Conservation (phyloP, 805 yeast genomes). For the Lachancea meyersii region DNA sequence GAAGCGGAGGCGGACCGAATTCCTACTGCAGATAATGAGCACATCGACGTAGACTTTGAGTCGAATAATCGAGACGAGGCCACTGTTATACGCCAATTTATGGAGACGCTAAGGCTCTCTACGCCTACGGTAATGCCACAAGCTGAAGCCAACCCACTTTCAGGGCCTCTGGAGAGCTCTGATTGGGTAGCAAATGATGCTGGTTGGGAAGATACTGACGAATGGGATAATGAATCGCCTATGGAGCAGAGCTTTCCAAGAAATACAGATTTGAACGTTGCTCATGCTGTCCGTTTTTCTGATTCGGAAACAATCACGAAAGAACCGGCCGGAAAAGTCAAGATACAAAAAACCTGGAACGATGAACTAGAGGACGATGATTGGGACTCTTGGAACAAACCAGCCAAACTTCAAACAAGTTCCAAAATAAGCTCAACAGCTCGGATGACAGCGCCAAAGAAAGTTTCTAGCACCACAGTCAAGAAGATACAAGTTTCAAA, state of each 20-base stretch:
- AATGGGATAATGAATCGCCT: slow-evolving; percentile 21
- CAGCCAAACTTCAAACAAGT: slow-evolving; percentile 3
- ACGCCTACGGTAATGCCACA: slow-evolving; percentile 3
- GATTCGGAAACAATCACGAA: not conserved
- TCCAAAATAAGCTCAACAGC: not conserved
- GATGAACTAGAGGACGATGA: slow-evolving; percentile 15
- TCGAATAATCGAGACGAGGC: slow-evolving; percentile 14
- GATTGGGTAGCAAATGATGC: slow-evolving; percentile 12
- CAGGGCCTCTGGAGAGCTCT: not conserved
- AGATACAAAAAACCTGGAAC: slow-evolving; percentile 22
- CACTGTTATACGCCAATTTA: slow-evolving; percentile 17
- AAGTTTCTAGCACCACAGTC: not conserved
- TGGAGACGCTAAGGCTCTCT: slow-evolving; percentile 17
- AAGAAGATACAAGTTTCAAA: not conserved
- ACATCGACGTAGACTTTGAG: slow-evolving; percentile 21
- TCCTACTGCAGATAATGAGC: slow-evolving; percentile 10
- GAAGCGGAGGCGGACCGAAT: slow-evolving; percentile 38
- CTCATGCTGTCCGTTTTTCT: not conserved
- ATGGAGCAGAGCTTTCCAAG: not conserved
- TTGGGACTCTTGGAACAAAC: slow-evolving; percentile 15
- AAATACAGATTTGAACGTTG: not conserved
- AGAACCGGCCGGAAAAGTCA: slow-evolving; percentile 4
- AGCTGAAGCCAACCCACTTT: not conserved
- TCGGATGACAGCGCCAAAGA: not conserved
- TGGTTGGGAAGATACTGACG: slow-evolving; percentile 28